These are phyloP conservation scores for Ascochyta clinopodiicola DNA, from an alignment of 2,329 filamentous ascomycete species.

Conservation along the genomic window DNA sequence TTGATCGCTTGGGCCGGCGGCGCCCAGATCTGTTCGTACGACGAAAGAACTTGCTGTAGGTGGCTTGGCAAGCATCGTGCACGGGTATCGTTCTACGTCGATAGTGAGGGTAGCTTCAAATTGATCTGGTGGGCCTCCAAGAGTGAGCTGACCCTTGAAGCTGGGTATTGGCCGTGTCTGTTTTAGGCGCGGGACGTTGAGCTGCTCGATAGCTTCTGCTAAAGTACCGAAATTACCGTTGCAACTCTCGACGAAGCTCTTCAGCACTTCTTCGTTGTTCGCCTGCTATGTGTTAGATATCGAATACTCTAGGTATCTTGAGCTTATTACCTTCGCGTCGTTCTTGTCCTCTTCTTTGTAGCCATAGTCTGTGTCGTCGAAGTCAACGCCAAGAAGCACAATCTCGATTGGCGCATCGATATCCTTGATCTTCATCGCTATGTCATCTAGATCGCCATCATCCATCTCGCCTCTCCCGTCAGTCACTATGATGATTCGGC, in stretches of 20 bases:
- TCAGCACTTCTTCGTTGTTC: conserved; percentile 76
- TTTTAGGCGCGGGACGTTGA: conserved; percentile 80
- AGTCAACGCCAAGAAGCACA: conserved; percentile 84
- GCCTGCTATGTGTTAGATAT: conserved; percentile 52
- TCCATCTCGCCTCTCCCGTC: conserved; percentile 79
- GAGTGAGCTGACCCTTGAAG: conserved; percentile 79
- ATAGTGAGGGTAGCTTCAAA: conserved; percentile 81
- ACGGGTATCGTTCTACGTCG: conserved; percentile 88
- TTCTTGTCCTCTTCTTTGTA: conserved; percentile 91
- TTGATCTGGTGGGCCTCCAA: conserved; percentile 73
- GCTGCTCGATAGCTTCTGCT: conserved; percentile 80
- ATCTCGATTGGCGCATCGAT: conserved; percentile 72
- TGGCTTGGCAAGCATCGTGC: conserved; percentile 77
- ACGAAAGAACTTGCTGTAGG: conserved; percentile 81
- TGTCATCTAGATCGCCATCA: conserved; percentile 71
- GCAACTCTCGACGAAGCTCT: conserved; percentile 68
- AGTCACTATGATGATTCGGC: conserved; percentile 78
- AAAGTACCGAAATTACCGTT: conserved; percentile 82
- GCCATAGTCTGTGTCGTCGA: conserved; percentile 88
- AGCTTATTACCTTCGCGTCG: conserved; percentile 63
- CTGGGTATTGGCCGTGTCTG: conserved; percentile 74
- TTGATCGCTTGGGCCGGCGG: conserved; percentile 61
- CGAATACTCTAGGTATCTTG: not conserved
- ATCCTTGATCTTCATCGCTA: conserved; percentile 75
- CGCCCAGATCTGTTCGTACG: conserved; percentile 52